Base-by-base conservation (phyloP, 2,329 filamentous ascomycete species). In the Fusarium haematococcum region DNA sequence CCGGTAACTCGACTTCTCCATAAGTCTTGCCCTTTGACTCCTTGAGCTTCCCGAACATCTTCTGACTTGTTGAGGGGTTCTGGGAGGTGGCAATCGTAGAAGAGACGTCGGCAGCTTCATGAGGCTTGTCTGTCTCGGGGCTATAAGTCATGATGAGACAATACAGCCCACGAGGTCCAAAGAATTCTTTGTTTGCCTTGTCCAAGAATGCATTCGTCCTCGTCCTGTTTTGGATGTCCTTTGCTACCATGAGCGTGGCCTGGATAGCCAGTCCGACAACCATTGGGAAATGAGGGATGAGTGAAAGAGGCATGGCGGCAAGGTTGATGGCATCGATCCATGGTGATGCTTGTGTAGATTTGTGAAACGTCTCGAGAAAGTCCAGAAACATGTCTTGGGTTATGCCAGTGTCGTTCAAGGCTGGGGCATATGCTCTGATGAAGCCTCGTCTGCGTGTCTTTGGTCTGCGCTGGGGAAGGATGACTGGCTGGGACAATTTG, bases 321-420 rank as follows among this genome's bases (percentile, higher is more conserved):
- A 73, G 39, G 18, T 74, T 72, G 58, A 73, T 63, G 8, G 67
- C 70, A 14, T 63, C 39, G 16, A 73, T 57, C 72, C 72, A 70
- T 1, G 70, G 67, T 2, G 72, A 74, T n/a, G 72, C 64, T 57
- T 70, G 69, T 11, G 67, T 66, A 1, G 70, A 72, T 4, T 35
- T 48, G 32, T 74, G 58, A 14, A 70, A 73, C 4, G 65, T 63
- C 10, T 67, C 52, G 1, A 74, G 64, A 32, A 74, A 73, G 1
- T 72, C 72, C 6, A 73, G 67, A 25, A 73, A 74, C 72, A 69
- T 70, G 25, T 70, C 69, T 39, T 74, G 67, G 9, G 64, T 27
- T 56, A 74, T 72, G 33, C 33, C 61, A 50, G 56, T 58, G 23
- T 50, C 56, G 8, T 72, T 37, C 18, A 74, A 59, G 25, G 35